Base-by-base conservation (phyloP, 1,139 yeast genomes). In the Arxiozyma slooffiae region DNA sequence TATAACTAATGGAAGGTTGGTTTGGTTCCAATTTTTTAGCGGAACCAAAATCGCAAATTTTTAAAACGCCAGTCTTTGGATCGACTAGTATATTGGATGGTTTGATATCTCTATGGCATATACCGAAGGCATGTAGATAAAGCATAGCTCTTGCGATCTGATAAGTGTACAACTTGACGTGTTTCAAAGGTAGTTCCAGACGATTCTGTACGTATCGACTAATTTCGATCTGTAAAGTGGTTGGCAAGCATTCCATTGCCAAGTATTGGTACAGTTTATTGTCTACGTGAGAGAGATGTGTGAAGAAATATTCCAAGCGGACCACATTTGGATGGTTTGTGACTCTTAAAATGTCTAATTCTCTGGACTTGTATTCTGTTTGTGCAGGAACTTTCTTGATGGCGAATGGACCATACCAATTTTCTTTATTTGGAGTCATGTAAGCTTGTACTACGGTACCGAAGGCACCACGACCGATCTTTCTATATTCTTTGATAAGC, bases 161-260 rank as follows among this genome's bases (percentile, higher is more conserved):
- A 66, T 82, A 85, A n/a, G 86, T 78, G 67, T 84, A 85, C 30
- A 85, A 79, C 64, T 83, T 83, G 73, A 85, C 79, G 62, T 83
- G 89, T 50, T 83, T 81, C 60, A 82, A 76, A 14, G 89, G 89
- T 47, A 85, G 71, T 54, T 82, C 81, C 59, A 80, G 69, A 60
- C 80, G 80, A 55, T 79, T 75, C 53, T 77, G 76, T 61, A 82
- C 78, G 64, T 81, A 84, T 60, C 81, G 77, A 60, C 82, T 81
- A 59, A 85, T 84, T 67, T 85, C 94, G 48, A 75, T 69, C 64
- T 85, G 92, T 56, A 85, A 73, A 53, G 85, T 85, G 44, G 84
- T 82, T n/a, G 92, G 92, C 52, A 85, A 72, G 59, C 90, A 83
- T 68, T 85, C 94, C 94, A 85, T 85, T 30, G 86, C 92, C 60